A percentile compares a stretch with the other conserved stretches of the same genome.
Conservation (phyloP, 148 eudicot genomes). For the Rheum nobile region DNA sequence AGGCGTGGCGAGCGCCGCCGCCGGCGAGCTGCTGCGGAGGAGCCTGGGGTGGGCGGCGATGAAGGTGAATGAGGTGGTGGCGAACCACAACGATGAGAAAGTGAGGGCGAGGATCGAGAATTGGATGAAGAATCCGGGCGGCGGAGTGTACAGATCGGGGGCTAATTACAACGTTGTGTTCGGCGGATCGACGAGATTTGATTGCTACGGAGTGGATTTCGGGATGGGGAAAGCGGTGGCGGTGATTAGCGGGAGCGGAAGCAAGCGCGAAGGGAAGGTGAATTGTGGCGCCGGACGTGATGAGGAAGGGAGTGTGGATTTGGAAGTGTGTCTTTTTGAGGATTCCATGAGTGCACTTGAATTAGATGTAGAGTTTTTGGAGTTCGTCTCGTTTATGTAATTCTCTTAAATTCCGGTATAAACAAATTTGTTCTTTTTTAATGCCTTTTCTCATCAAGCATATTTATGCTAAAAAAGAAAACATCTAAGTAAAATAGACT, state of each 20-base stretch:
- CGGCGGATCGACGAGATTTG: slow-evolving; percentile 13
- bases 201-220: slow-evolving; percentile 14
- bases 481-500: too few relatives aligned
- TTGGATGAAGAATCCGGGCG: slow-evolving; percentile 8
- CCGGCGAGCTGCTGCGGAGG: slow-evolving; percentile 2
- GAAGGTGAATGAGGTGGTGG: slow-evolving; percentile 9
- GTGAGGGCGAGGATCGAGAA: neutral
- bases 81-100: slow-evolving; percentile 4
- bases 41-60: slow-evolving; percentile 20
- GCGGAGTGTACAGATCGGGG: neutral
- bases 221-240: slow-evolving; percentile 18
- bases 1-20: neutral
- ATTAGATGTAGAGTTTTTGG: slow-evolving; percentile 14
- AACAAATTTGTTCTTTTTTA: too few relatives aligned
- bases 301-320: slow-evolving; percentile 20
- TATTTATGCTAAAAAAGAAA: too few relatives aligned
- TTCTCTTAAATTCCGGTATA: too few relatives aligned
- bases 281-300: slow-evolving; percentile 8
- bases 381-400: neutral
- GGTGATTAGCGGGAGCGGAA: slow-evolving; percentile 7
- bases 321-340: slow-evolving; percentile 14
- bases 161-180: neutral
- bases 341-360: slow-evolving; percentile 14
- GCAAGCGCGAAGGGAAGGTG: slow-evolving; percentile 12
- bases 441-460: too few relatives aligned